Percentiles rank a stretch among this genome's conserved stretches.
Evolutionary conservation across 306 rosid genomes (phyloP).

Genomic region (Alnus glutinosa): DNA sequence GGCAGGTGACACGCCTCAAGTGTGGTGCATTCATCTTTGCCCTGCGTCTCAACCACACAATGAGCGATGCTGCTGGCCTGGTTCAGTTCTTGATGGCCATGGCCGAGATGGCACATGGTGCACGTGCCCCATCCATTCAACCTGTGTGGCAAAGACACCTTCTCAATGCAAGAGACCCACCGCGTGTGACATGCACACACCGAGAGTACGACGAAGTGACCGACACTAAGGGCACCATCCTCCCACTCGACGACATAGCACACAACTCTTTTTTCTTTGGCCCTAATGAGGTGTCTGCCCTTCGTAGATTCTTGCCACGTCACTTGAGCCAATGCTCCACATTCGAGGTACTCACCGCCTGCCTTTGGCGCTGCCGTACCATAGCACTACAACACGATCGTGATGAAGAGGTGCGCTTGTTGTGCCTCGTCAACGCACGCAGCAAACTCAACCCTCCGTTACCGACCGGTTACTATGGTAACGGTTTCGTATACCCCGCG

Average conservation of each 20-base stretch:
- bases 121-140: conserved; percentile 29
- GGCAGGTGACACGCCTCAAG: conserved; percentile 37
- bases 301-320: conserved; percentile 36
- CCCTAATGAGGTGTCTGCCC: conserved; percentile 36
- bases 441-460: not conserved
- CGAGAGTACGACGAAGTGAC: conserved; percentile 45
- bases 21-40: conserved; percentile 60
- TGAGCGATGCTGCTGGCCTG: conserved; percentile 46
- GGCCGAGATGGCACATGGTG: conserved; percentile 47
- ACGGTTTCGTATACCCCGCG: conserved; percentile 13
- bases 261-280: conserved; percentile 58
- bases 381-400: conserved; percentile 18
- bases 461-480: conserved; percentile 38
- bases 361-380: conserved; percentile 34
- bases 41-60: conserved; percentile 53
- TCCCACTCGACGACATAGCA: conserved; percentile 46
- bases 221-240: conserved; percentile 44
- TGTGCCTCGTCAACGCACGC: conserved; percentile 18
- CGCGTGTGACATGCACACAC: conserved; percentile 39
- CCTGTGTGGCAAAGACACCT: conserved; percentile 48
- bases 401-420: conserved; percentile 15
- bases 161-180: conserved; percentile 46
- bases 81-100: conserved; percentile 53
- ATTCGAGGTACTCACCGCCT: conserved; percentile 37
- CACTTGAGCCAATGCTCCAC: conserved; percentile 19